A percentile compares a stretch with the other conserved stretches of the same genome.
Evolutionary conservation across 441 rosid genomes (phyloP).

Genomic region (Hura crepitans): DNA sequence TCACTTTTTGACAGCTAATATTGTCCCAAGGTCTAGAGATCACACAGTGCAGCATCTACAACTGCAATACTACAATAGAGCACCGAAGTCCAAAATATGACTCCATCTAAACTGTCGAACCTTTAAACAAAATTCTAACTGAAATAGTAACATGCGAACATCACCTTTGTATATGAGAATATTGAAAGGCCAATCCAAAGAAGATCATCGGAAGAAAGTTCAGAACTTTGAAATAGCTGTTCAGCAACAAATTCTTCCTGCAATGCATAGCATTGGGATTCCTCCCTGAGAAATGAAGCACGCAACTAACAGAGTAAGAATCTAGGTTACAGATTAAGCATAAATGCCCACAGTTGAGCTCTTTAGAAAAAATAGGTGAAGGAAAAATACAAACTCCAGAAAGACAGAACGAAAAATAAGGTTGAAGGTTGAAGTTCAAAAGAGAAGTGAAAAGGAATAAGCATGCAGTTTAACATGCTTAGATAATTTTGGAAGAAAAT

Average conservation of each 20-base stretch:
- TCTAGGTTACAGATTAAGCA: background rate
- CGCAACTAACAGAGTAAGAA: background rate
- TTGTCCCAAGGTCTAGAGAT: background rate
- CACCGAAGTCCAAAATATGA: background rate
- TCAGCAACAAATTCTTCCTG: slow-evolving; percentile 90
- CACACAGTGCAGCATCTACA: background rate
- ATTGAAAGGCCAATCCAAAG: slow-evolving; percentile 54
- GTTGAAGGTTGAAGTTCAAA: background rate
- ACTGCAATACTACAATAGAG: background rate
- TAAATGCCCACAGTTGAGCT: background rate
- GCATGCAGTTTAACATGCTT: background rate
- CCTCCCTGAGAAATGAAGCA: slow-evolving; percentile 53
- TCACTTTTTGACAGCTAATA: background rate
- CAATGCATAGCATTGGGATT: slow-evolving; percentile 56
- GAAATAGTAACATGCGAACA: slow-evolving; percentile 8
- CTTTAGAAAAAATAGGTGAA: background rate
- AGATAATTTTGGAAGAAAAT: background rate
- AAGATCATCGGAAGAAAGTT: slow-evolving; percentile 69
- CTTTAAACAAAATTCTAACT: slow-evolving; percentile 6
- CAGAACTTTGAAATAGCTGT: slow-evolving; percentile 75
- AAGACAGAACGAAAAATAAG: background rate
- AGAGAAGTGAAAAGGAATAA: background rate
- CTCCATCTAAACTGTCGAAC: background rate
- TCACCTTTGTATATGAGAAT: slow-evolving; percentile 68
- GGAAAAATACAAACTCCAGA: background rate